Base-by-base conservation (phyloP, 1,139 yeast genomes). In the Debaryomyces fabryi region DNA sequence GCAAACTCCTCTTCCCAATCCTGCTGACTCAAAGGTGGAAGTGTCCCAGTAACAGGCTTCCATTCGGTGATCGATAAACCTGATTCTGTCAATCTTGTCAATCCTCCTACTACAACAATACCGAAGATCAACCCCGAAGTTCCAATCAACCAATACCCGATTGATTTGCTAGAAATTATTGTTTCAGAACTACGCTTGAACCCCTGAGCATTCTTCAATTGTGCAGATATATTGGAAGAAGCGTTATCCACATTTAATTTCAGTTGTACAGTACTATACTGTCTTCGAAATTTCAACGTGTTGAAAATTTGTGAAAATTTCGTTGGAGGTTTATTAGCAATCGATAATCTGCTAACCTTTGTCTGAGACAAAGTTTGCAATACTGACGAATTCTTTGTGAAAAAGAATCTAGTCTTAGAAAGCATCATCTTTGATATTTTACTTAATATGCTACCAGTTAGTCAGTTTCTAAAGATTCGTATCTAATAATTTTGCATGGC, bases 51-150 rank as follows among this genome's bases (percentile, higher is more conserved):
- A 29, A 95, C 92, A 0, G 99, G 99, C 65, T 85, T 89, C 99
- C 99, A 95, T 67, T 95, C 99, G 1, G 99, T 93, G 63, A 95
- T 95, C 42, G 96, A 88, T 44, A 95, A 75, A 0, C 99, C 99
- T 2, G 96, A 88, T 64, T 95, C 99, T 0, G 99, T 95, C 43
- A 95, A 76, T 59, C 99, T 79, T 0, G 99, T 95, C 45, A 95
- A 77, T 0, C 99, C 99, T 44, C 99, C 99, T 5, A 95, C 76
- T n/a, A 95, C 86, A 13, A 93, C 98, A 52, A 95, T 95, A 39
- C 96, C 97, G 67, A 93, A 93, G 2, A 95, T 97, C 25, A 93
- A 74, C 1, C 89, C 86, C 1, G 98, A 88, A 1, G 96, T 86
- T n/a, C 96, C 95, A 15, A 93, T 70, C 45, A 96, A 78, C 92